These are phyloP conservation scores for Aureobasidium sp. DNA, from an alignment of 2,329 filamentous ascomycete genomes.

Conservation along the genomic window DNA sequence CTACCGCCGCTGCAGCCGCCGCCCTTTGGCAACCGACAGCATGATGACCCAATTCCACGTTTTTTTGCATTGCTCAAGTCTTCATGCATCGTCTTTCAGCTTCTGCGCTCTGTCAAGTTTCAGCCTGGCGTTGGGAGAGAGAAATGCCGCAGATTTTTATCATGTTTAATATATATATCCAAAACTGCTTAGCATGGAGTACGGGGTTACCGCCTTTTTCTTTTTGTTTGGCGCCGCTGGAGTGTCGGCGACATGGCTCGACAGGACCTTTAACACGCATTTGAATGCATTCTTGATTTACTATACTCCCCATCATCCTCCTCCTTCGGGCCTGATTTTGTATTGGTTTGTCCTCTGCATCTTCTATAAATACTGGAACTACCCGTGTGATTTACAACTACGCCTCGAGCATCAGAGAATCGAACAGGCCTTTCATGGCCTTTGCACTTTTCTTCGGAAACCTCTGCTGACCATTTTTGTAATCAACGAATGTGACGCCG, in stretches of 20 bases:
- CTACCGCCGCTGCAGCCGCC: neutral
- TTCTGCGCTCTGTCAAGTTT: neutral
- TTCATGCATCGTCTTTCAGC: neutral
- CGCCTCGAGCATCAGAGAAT: neutral
- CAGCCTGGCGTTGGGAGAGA: constrained; percentile 8
- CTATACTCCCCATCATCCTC: neutral
- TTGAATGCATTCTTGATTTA: neutral
- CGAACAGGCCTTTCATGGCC: constrained; percentile 64
- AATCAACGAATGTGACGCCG: constrained; percentile 78
- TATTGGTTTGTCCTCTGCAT: neutral
- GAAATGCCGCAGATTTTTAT: neutral
- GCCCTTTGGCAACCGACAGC: neutral
- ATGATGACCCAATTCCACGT: neutral
- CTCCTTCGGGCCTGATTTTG: neutral
- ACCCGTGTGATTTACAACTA: constrained; percentile 42
- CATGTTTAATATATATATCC: constrained; percentile 10
- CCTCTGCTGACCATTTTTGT: constrained; percentile 69
- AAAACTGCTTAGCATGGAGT: constrained; percentile 14
- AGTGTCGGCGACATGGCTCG: neutral
- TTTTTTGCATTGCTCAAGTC: neutral
- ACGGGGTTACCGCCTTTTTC: neutral
- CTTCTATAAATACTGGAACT: neutral
- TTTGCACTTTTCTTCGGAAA: constrained; percentile 78
- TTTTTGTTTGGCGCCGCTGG: neutral
- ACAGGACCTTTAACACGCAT: neutral